Evolutionary conservation across 495 filamentous ascomycete genomes (phyloP), one percentile per base, ranked within the genome.

Genomic region (Trypethelium eluteriae): DNA sequence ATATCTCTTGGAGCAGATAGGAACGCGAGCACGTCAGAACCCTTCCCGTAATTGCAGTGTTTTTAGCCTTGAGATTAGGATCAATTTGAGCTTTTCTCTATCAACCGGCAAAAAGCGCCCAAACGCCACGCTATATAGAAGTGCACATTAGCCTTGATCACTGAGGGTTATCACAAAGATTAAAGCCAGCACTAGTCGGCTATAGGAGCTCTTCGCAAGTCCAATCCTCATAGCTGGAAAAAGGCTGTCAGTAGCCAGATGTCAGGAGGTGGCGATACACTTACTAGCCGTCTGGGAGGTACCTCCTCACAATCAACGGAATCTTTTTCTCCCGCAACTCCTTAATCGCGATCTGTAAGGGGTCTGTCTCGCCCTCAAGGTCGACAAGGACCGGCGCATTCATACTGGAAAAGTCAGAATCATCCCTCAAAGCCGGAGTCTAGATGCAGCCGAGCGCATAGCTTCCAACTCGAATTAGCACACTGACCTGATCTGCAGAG

Each of bases 261-360:
- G 34, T 25, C 39, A 34, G 34, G 25, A 11, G 9, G 47, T 11
- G 9, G 6, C 44, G 32, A 25, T 9, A n/a, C 18, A 83, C 91
- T 80, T 86, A 96, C 94, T 84, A 94, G 82, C 94, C 94, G 79
- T 98, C 95, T 14, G 94, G 94, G 76, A 98, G 82, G 79, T 96
- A 98, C 71, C 94, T 85, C 74, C 94, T 85, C 62, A 98, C 89
- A 50, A 98, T 93, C 57, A 98, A 79, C 62, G 94, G 94, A 65
- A 98, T 96, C 83, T 98, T 98, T 85, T 97, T 98, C 83, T 98
- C 92, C 70, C 89, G 84, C 73, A 98, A 81, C 78, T 98, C 94
- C 78, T 98, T 98, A 76, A 96, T 87, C 14, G 94, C 95, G 74
- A 98, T 98, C 77, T 96, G 91, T 62, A 98, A 82, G 39, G 94